phyloP scores from a whole-genome alignment of 805 yeast genomes.

The Lipomyces spencermartinsiae region DNA sequence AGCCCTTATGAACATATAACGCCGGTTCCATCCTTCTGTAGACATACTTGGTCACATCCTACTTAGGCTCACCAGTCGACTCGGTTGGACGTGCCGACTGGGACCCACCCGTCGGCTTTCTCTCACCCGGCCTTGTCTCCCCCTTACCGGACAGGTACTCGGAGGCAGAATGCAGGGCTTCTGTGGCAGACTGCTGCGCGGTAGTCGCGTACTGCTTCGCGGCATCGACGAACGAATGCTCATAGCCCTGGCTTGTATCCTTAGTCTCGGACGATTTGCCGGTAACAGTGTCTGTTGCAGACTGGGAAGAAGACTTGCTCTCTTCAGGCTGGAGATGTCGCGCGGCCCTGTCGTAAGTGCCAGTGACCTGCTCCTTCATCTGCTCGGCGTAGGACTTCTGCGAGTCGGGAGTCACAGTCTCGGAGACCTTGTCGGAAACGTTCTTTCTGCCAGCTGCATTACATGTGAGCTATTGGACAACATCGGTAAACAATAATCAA shows the following conservation, averaged over 20 bases:
- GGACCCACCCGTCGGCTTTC: too few relatives aligned
- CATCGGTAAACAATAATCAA: background rate
- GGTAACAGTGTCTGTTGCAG: conserved; percentile 65
- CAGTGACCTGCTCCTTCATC: conserved; percentile 74
- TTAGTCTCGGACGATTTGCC: conserved; percentile 57
- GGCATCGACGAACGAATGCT: conserved; percentile 40
- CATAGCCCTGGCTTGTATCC: conserved; percentile 59
- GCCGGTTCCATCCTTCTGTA: too few relatives aligned
- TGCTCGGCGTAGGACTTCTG: conserved; percentile 69
- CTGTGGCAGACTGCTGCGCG: conserved; percentile 41
- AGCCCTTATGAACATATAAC: too few relatives aligned
- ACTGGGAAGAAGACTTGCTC: conserved; percentile 73
- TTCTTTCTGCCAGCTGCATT: conserved; percentile 70
- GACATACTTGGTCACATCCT: too few relatives aligned
- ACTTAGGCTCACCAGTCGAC: too few relatives aligned
- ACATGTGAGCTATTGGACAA: background rate
- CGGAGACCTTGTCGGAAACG: conserved; percentile 70
- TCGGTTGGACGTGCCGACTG: too few relatives aligned
- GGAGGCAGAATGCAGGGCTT: conserved; percentile 45
- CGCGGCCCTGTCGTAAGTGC: conserved; percentile 68
- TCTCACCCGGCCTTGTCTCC: background rate
- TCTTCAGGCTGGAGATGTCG: conserved; percentile 65
- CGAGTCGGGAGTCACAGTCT: conserved; percentile 71
- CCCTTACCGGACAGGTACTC: conserved; percentile 45
- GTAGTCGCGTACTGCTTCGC: conserved; percentile 43